Percentiles rank a stretch among this genome's conserved stretches.
These are phyloP conservation scores for Ottelia alismoides DNA, from an alignment of 106 monocot genomes.

Conservation along the genomic window DNA sequence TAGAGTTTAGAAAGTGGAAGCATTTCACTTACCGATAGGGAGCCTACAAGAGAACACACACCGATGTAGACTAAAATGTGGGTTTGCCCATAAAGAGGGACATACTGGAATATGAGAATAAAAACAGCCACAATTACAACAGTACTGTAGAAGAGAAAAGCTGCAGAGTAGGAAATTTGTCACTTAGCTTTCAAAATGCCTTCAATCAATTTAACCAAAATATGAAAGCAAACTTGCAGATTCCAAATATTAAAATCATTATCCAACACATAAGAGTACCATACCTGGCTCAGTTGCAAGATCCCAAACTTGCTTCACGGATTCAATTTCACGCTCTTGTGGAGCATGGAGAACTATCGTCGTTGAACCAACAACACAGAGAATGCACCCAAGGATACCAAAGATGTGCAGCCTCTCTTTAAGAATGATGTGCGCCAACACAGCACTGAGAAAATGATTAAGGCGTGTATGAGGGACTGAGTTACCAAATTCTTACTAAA, in stretches of 20 bases:
- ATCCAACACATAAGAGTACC: neutral
- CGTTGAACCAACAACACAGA: slow-evolving; percentile 77
- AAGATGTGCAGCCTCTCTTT: slow-evolving; percentile 55
- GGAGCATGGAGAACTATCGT: slow-evolving; percentile 82
- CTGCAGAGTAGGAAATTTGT: slow-evolving; percentile 22
- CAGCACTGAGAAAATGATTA: slow-evolving; percentile 52
- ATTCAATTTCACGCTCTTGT: slow-evolving; percentile 59
- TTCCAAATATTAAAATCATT: slow-evolving; percentile 4
- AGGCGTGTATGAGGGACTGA: too few relatives aligned
- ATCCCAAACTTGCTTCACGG: slow-evolving; percentile 68
- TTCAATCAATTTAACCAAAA: too few relatives aligned
- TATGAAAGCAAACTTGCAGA: neutral
- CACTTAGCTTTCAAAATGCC: too few relatives aligned
- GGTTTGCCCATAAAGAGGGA: slow-evolving; percentile 71
- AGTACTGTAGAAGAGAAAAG: slow-evolving; percentile 50
- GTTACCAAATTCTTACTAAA: too few relatives aligned
- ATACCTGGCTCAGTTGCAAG: slow-evolving; percentile 72
- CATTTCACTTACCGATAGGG: slow-evolving; percentile 68
- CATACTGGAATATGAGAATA: slow-evolving; percentile 50
- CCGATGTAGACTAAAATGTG: slow-evolving; percentile 84
- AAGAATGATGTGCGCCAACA: slow-evolving; percentile 53
- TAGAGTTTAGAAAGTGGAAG: too few relatives aligned
- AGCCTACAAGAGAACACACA: slow-evolving; percentile 81
- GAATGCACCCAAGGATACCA: slow-evolving; percentile 61
- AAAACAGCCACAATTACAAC: slow-evolving; percentile 33